A percentile compares a stretch with the other conserved stretches of the same genome.
These are phyloP conservation scores for Saccharomycopsis hybrid DNA, from an alignment of 1,139 yeast genomes.

Conservation along the genomic window DNA sequence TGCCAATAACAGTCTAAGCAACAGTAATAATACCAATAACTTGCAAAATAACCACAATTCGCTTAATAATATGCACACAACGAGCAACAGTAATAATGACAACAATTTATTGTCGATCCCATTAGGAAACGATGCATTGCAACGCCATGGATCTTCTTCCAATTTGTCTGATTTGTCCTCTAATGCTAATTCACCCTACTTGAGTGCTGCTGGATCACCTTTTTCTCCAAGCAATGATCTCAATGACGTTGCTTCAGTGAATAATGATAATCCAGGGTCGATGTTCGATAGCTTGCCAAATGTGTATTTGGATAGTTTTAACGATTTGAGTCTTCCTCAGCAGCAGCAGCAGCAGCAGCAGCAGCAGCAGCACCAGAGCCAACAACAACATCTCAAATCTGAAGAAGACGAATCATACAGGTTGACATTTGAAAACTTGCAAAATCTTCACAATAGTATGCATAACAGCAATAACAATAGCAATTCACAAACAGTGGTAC, in stretches of 20 bases:
- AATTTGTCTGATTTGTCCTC: slow-evolving; percentile 18
- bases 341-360: no score
- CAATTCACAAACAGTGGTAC: no score
- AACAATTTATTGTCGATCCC: neutral
- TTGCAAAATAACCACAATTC: neutral
- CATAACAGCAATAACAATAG: neutral
- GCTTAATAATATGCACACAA: neutral
- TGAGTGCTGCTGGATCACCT: slow-evolving; percentile 15
- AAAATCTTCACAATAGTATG: slow-evolving; percentile 3
- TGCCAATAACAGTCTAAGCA: neutral
- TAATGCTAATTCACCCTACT: slow-evolving; percentile 10
- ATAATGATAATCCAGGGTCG: neutral
- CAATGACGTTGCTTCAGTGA: slow-evolving; percentile 7
- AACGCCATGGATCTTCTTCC: slow-evolving; percentile 11
- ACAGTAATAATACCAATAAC: slow-evolving; percentile 4
- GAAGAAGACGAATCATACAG: neutral
- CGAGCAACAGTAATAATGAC: neutral
- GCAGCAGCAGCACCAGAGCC: neutral
- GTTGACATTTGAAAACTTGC: slow-evolving; percentile 13
- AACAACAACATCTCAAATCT: no score
- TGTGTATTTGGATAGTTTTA: slow-evolving; percentile 2
- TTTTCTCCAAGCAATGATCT: slow-evolving; percentile 12
- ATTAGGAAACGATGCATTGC: neutral
- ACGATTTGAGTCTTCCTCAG: neutral
- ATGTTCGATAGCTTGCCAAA: neutral